Evolutionary conservation across 2,329 filamentous ascomycete species (phyloP).

Genomic region (Xylariaceae sp.): DNA sequence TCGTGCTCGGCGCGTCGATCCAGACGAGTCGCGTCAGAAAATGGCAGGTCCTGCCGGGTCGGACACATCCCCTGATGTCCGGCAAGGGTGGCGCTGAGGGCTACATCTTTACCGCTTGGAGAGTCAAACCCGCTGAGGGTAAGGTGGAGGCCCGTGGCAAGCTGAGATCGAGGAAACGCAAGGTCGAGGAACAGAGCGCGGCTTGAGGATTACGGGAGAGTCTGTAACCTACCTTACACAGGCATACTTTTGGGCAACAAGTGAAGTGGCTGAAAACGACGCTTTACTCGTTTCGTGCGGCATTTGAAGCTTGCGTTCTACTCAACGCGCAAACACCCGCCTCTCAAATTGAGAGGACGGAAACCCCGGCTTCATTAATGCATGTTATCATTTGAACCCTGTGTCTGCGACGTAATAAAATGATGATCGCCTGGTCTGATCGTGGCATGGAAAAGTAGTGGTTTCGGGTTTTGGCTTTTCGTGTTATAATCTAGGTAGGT

Average conservation of each 20-base stretch:
- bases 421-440: neutral
- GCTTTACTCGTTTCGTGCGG: neutral
- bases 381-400: neutral
- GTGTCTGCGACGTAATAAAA: neutral
- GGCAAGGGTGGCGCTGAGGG: slow-evolving; percentile 81
- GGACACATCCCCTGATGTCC: slow-evolving; percentile 94
- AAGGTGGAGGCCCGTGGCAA: slow-evolving; percentile 78
- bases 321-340: too few species aligned
- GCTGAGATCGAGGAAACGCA: slow-evolving; percentile 63
- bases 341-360: neutral
- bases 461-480: neutral
- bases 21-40: slow-evolving; percentile 73
- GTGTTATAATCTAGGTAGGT: too few species aligned
- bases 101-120: slow-evolving; percentile 79
- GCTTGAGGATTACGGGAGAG: slow-evolving; percentile 4
- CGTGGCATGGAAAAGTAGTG: neutral
- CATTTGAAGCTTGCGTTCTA: too few species aligned
- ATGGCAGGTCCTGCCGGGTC: slow-evolving; percentile 87
- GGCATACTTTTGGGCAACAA: neutral
- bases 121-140: slow-evolving; percentile 73
- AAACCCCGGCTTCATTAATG: neutral
- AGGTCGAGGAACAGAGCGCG: slow-evolving; percentile 24
- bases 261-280: neutral
- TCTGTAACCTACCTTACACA: neutral
- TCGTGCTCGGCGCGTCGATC: slow-evolving; percentile 72